Conservation (phyloP, 106 monocot genomes). For the Allium sativum region DNA sequence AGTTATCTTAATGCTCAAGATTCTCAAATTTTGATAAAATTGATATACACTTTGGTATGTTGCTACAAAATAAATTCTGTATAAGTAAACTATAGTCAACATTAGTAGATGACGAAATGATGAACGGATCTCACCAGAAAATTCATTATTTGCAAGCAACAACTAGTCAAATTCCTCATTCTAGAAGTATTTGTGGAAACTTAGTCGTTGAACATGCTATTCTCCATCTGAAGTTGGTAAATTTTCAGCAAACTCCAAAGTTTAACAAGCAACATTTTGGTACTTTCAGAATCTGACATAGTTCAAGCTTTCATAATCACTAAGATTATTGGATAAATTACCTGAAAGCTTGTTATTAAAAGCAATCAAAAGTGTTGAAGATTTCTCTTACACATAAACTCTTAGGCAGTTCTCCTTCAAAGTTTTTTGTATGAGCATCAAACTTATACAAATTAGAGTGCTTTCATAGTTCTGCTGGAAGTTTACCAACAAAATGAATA, state of each 20-base stretch:
- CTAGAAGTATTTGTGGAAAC: constrained; percentile 20
- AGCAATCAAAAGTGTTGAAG: constrained; percentile 13
- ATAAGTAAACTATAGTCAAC: constrained; percentile 17
- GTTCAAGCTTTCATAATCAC: constrained; percentile 17
- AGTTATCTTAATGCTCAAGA: constrained; percentile 32
- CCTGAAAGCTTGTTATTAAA: constrained; percentile 45
- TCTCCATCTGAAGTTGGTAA: constrained; percentile 20
- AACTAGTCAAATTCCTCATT: constrained; percentile 25
- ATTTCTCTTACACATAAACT: constrained; percentile 22
- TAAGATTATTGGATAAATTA: constrained; percentile 18
- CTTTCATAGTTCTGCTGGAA: constrained; percentile 29
- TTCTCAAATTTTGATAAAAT: constrained; percentile 16
- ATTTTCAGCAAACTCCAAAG: constrained; percentile 29
- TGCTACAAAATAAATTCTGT: constrained; percentile 20
- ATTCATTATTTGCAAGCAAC: constrained; percentile 28
- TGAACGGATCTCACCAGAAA: constrained; percentile 29
- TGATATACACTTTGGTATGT: constrained; percentile 23
- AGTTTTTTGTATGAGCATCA: constrained; percentile 29
- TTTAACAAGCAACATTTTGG: constrained; percentile 20
- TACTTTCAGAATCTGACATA: constrained; percentile 26
- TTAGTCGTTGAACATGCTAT: constrained; percentile 26
- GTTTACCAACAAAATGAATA: constrained; percentile 35
- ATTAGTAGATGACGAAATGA: constrained; percentile 24
- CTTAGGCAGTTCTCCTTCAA: constrained; percentile 27
- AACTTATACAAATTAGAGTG: constrained; percentile 19